These are phyloP conservation scores for Crithidia fasciculata DNA, from an alignment of 208 protist species.

Conservation along the genomic window DNA sequence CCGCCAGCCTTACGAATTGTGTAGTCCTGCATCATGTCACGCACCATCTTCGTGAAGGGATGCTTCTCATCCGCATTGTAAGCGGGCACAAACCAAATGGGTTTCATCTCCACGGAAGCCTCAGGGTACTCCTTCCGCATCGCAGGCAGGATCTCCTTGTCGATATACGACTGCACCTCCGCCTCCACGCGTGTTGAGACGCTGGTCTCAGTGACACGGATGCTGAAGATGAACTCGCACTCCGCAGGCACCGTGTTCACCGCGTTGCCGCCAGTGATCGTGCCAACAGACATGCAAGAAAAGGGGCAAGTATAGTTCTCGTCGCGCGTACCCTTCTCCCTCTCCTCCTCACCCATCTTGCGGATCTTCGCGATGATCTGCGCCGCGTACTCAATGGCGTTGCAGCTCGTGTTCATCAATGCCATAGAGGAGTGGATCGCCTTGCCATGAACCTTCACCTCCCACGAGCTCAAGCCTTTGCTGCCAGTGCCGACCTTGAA, in stretches of 20 bases:
- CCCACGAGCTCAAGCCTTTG: slow-evolving; percentile 32
- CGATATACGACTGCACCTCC: slow-evolving; percentile 35
- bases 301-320: slow-evolving; percentile 28
- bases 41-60: slow-evolving; percentile 37
- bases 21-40: slow-evolving; percentile 2
- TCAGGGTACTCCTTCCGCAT: slow-evolving; percentile 37
- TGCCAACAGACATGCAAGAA: slow-evolving; percentile 27
- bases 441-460: slow-evolving; percentile 42
- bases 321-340: slow-evolving; percentile 22
- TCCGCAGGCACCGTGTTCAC: slow-evolving; percentile 57
- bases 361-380: slow-evolving; percentile 47
- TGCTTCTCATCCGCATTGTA: slow-evolving; percentile 34
- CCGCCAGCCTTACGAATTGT: slow-evolving; percentile 22
- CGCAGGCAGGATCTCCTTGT: slow-evolving; percentile 24
- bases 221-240: slow-evolving; percentile 41
- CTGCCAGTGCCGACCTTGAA: slow-evolving; percentile 30
- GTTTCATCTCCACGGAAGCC: slow-evolving; percentile 22
- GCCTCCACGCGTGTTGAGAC: slow-evolving; percentile 15
- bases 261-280: slow-evolving; percentile 44
- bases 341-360: slow-evolving; percentile 27
- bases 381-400: slow-evolving; percentile 38
- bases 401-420: slow-evolving; percentile 40
- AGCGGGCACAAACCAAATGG: slow-evolving; percentile 4
- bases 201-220: slow-evolving; percentile 28
- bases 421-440: slow-evolving; percentile 49